A percentile compares a stretch with the other conserved stretches of the same genome.
Evolutionary conservation across 176 grass and related monocot species (phyloP).

Genomic region (Eleusine indica): DNA sequence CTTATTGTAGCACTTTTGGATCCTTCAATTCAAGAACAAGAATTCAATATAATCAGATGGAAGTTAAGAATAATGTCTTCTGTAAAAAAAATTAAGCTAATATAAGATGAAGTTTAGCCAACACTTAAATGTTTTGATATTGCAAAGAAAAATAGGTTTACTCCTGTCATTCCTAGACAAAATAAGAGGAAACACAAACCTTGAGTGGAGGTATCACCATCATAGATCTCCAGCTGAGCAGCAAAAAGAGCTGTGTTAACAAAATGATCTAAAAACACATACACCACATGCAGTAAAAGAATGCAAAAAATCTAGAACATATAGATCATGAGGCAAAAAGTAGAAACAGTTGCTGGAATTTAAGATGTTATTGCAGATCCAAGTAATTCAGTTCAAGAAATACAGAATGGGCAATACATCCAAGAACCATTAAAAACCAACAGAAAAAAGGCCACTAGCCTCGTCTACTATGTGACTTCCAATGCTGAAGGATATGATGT

Average conservation of each 20-base stretch:
- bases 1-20: background rate
- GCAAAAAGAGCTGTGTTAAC: slow-evolving; percentile 33
- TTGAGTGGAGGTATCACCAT: slow-evolving; percentile 64
- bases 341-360: slow-evolving; percentile 3
- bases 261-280: background rate
- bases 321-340: background rate
- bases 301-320: slow-evolving; percentile 1
- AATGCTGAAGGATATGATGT: background rate
- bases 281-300: background rate
- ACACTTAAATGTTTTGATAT: background rate
- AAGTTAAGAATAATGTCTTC: background rate
- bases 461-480: background rate
- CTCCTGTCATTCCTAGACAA: background rate
- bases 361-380: slow-evolving; percentile 23
- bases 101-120: background rate
- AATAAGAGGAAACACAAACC: slow-evolving; percentile 56
- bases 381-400: background rate
- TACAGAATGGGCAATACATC: background rate
- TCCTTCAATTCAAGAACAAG: background rate
- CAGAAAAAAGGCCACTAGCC: background rate
- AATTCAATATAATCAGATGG: background rate
- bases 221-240: slow-evolving; percentile 81
- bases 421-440: background rate
- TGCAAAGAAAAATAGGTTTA: background rate
- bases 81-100: slow-evolving; percentile 12